These are phyloP conservation scores for Caryopteris hybrid DNA, from an alignment of 305 asterid species.

Conservation along the genomic window DNA sequence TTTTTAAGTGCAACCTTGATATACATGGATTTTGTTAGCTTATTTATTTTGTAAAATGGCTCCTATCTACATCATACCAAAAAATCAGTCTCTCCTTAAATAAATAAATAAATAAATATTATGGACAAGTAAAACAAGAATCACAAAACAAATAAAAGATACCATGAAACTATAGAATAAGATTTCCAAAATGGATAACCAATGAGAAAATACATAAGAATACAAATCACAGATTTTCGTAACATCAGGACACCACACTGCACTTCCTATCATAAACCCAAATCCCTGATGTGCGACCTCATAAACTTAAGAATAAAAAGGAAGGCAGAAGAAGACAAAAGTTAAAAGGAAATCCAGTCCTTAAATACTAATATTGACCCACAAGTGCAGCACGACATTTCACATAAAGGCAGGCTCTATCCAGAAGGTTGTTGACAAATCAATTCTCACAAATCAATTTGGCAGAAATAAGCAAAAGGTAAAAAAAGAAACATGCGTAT, in stretches of 20 bases:
- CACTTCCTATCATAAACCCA: neutral
- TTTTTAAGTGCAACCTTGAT: neutral
- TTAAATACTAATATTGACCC: neutral
- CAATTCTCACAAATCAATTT: neutral
- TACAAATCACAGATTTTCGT: neutral
- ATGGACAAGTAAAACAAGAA: no score
- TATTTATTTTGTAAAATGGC: neutral
- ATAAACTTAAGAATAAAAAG: no score
- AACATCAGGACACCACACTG: neutral
- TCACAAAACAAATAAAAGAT: neutral
- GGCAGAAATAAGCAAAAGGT: no score
- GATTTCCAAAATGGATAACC: neutral
- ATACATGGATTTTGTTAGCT: neutral
- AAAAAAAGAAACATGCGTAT: neutral
- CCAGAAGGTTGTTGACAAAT: neutral
- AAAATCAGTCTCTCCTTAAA: no score
- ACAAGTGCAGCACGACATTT: neutral
- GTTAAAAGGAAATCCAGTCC: neutral
- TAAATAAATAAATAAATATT: no score
- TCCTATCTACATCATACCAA: neutral
- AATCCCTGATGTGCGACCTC: no score
- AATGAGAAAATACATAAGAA: neutral
- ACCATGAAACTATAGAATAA: constrained; percentile 3
- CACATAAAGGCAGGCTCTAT: neutral
- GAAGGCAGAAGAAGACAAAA: neutral